phyloP scores from a whole-genome alignment of 1,284 basidiomycete genomes.

The Fomitiporia mediterranea region DNA sequence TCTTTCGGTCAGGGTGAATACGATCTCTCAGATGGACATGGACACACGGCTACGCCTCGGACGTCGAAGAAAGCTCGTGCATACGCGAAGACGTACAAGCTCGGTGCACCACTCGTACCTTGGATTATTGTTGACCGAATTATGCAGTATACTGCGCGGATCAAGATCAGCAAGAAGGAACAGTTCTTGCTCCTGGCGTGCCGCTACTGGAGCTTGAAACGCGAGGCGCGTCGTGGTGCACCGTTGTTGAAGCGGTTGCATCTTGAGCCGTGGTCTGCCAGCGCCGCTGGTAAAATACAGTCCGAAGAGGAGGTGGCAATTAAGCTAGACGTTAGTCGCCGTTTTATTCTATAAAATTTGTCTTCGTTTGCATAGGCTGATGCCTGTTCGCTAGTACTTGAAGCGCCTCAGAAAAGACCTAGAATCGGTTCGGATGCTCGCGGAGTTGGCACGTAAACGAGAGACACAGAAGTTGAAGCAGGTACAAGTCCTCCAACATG shows the following conservation, averaged over 20 bases:
- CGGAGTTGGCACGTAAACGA: slow-evolving; percentile 73
- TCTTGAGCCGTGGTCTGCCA: slow-evolving; percentile 96
- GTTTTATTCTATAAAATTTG: slow-evolving; percentile 10
- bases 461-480: slow-evolving; percentile 83
- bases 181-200: slow-evolving; percentile 80
- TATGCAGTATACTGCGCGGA: slow-evolving; percentile 69
- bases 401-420: slow-evolving; percentile 76
- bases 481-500: slow-evolving; percentile 62
- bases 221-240: slow-evolving; percentile 89
- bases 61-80: slow-evolving; percentile 71
- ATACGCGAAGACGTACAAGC: slow-evolving; percentile 76
- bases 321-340: slow-evolving; percentile 69
- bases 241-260: slow-evolving; percentile 92
- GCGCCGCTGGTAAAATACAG: slow-evolving; percentile 50
- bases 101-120: slow-evolving; percentile 74
- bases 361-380: background rate
- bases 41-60: slow-evolving; percentile 28
- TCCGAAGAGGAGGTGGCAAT: slow-evolving; percentile 81
- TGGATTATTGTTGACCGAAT: slow-evolving; percentile 73
- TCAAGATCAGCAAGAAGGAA: slow-evolving; percentile 71
- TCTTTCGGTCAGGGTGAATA: slow-evolving; percentile 25
- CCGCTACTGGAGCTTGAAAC: slow-evolving; percentile 95
- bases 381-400: slow-evolving; percentile 50
- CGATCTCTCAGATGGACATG: slow-evolving; percentile 35
- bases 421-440: slow-evolving; percentile 66